These are phyloP conservation scores for Penicillium crystallinum DNA, from an alignment of 495 filamentous ascomycete genomes.

Conservation along the genomic window DNA sequence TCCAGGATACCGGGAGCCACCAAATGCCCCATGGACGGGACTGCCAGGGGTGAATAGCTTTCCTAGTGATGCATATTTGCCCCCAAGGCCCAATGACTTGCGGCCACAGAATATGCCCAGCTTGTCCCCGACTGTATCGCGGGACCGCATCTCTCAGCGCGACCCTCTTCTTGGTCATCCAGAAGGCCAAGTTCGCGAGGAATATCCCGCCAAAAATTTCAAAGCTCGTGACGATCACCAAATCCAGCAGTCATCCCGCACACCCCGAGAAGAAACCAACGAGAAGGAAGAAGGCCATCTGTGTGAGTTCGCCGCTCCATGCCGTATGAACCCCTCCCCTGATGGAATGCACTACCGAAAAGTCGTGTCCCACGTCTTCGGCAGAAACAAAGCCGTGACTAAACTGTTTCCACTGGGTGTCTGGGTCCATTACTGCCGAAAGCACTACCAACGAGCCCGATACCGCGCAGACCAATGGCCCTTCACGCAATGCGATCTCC, in stretches of 20 bases:
- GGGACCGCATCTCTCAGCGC: too few species aligned
- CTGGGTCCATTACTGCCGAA: slow-evolving; percentile 73
- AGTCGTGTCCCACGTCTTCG: slow-evolving; percentile 78
- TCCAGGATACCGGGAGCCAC: background rate
- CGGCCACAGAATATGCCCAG: too few species aligned
- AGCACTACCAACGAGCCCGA: slow-evolving; percentile 74
- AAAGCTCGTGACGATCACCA: background rate
- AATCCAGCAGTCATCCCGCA: background rate
- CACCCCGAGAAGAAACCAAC: background rate
- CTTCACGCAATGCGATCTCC: slow-evolving; percentile 53
- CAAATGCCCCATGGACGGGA: background rate
- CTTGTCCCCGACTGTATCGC: background rate
- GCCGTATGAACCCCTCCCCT: slow-evolving; percentile 12
- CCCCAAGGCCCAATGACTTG: background rate
- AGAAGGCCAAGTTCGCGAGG: background rate
- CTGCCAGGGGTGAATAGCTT: background rate
- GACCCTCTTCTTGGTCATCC: background rate
- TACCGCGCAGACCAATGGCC: slow-evolving; percentile 62
- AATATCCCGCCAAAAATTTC: background rate
- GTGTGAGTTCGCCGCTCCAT: slow-evolving; percentile 21
- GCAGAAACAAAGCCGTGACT: slow-evolving; percentile 78
- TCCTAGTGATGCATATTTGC: background rate
- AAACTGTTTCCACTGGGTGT: slow-evolving; percentile 56
- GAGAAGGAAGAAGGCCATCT: background rate
- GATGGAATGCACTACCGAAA: slow-evolving; percentile 50